These are phyloP conservation scores for Claviceps purpurea DNA, from an alignment of 2,329 filamentous ascomycete genomes.

Conservation along the genomic window DNA sequence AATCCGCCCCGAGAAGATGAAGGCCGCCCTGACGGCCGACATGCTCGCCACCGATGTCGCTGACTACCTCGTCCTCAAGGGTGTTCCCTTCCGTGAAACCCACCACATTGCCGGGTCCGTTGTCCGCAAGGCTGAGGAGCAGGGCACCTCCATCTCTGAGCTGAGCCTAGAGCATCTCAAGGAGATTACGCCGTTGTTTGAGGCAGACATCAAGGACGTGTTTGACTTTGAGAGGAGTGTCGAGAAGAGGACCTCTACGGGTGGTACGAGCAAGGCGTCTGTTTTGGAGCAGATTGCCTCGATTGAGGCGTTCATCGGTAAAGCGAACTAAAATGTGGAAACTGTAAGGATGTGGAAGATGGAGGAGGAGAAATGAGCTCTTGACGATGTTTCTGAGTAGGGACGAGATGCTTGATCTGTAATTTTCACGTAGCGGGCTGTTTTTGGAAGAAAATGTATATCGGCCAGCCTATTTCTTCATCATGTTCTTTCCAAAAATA, in stretches of 20 bases:
- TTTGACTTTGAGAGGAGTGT: slow-evolving; percentile 8
- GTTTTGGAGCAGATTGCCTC: slow-evolving; percentile 5
- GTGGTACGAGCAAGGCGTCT: slow-evolving; percentile 5
- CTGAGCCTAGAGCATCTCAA: slow-evolving; percentile 3
- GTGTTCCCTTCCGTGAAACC: slow-evolving; percentile 7
- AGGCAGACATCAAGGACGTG: slow-evolving; percentile 5
- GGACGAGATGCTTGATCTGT: too few species aligned
- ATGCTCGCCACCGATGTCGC: slow-evolving; percentile 10
- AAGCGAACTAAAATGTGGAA: too few species aligned
- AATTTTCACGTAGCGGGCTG: too few species aligned
- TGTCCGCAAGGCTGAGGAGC: slow-evolving; percentile 6
- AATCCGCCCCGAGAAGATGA: slow-evolving; percentile 4
- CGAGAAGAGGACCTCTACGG: slow-evolving; percentile 4
- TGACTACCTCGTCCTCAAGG: slow-evolving; percentile 6
- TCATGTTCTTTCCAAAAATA: too few species aligned
- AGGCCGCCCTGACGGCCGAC: slow-evolving; percentile 3
- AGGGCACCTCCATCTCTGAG: slow-evolving; percentile 3
- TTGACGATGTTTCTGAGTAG: too few species aligned
- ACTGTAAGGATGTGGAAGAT: too few species aligned
- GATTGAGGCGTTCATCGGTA: neutral
- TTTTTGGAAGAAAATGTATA: too few species aligned
- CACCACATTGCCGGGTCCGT: slow-evolving; percentile 7
- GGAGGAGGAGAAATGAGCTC: too few species aligned
- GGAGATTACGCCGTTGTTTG: slow-evolving; percentile 4
- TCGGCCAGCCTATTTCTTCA: too few species aligned